A percentile compares a stretch with the other conserved stretches of the same genome.
phyloP scores from a whole-genome alignment of 2,329 filamentous ascomycete genomes.

The Gaeumannomyces sp. region DNA sequence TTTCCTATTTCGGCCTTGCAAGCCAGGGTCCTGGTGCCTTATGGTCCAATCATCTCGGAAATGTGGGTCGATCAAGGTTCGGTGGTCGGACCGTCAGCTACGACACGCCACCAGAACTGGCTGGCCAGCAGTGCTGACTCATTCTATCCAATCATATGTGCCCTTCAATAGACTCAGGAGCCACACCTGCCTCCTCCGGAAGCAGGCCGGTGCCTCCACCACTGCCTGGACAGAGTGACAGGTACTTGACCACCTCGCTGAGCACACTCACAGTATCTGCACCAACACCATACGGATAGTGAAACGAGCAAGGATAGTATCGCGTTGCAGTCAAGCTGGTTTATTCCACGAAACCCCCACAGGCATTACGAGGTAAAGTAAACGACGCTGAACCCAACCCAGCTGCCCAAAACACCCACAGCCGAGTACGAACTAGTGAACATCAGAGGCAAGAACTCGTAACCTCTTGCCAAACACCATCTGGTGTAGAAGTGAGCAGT shows the following conservation, averaged over 20 bases:
- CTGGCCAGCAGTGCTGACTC: neutral
- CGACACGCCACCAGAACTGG: neutral
- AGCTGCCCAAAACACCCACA: constrained; percentile 90
- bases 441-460: constrained; percentile 93
- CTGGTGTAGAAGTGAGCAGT: constrained; percentile 78
- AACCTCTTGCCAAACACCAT: constrained; percentile 75
- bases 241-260: no score
- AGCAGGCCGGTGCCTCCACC: neutral
- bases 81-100: neutral
- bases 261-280: no score
- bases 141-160: neutral
- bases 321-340: neutral
- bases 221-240: no score
- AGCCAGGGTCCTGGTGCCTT: neutral
- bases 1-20: constrained; percentile 8
- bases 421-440: constrained; percentile 94
- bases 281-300: neutral
- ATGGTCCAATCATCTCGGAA: neutral
- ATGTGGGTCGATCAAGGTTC: neutral
- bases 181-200: neutral
- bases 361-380: constrained; percentile 59
- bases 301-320: neutral
- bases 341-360: neutral
- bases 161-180: neutral
- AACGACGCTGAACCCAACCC: constrained; percentile 89